Evolutionary conservation across 331 rosid species (phyloP).

Genomic region (Erythrophleum ivorense): DNA sequence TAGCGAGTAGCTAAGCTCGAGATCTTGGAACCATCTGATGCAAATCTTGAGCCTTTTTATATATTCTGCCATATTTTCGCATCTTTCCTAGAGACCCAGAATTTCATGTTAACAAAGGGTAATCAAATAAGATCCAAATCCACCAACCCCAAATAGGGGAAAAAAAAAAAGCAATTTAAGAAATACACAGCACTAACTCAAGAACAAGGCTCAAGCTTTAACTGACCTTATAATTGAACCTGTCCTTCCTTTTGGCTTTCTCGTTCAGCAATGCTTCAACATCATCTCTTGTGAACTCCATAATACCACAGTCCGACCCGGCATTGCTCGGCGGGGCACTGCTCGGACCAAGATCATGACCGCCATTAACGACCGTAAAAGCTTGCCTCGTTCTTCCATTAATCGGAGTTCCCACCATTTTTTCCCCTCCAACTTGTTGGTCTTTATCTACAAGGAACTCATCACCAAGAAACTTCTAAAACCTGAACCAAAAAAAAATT

Average conservation of each 20-base stretch:
- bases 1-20: conserved; percentile 74
- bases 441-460: conserved; percentile 52
- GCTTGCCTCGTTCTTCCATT: conserved; percentile 75
- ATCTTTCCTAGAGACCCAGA: conserved; percentile 73
- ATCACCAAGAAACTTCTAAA: conserved; percentile 51
- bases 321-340: conserved; percentile 92
- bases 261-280: conserved; percentile 87
- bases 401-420: conserved; percentile 83
- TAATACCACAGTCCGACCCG: conserved; percentile 79
- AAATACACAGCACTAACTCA: background rate
- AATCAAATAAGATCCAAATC: conserved; percentile 21
- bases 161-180: conserved; percentile 3
- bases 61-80: conserved; percentile 87
- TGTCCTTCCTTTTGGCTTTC: conserved; percentile 83
- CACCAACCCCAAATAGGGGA: conserved; percentile 19
- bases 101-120: conserved; percentile 1
- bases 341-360: conserved; percentile 66
- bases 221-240: conserved; percentile 90
- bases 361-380: conserved; percentile 73
- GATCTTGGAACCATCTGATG: conserved; percentile 96
- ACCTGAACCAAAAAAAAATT: conserved; percentile 26
- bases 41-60: conserved; percentile 90
- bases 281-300: conserved; percentile 94
- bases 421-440: conserved; percentile 40
- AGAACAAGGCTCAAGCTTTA: conserved; percentile 25